Evolutionary conservation across 2,329 filamentous ascomycete genomes (phyloP), one percentile per base, ranked within the genome.

Genomic region (Hymenoscyphus fraxineus): DNA sequence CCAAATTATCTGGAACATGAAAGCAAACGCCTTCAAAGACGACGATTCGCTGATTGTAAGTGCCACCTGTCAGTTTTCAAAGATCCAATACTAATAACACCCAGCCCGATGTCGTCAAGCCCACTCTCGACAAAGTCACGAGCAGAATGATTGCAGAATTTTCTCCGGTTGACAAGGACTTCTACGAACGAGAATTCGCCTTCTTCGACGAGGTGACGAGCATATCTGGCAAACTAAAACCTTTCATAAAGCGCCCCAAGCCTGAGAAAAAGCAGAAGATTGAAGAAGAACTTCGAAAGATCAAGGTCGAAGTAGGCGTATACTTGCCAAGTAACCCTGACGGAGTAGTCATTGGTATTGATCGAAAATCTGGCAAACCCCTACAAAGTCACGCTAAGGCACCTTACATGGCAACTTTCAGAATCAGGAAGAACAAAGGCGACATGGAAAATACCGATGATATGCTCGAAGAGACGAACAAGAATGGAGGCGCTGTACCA

Each of bases 1-100:
- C 76, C 95, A 99, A 73, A 98, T 99, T 70, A 99, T 99, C 75
- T 99, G 96, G 95, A 99, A 99, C 76, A 99, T 99, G 90, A 99
- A 98, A 77, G 95, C 95, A 39, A 99, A 99, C 76, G 91, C 93
- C 1, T 99, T 91, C 83, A 99, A 97, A 77, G 96, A 99, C 69
- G 94, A 99, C 72, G 92, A 97, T 70, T 93, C 90, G 15, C 87
- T 90, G 72, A 85, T 96, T 68, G 88, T 91, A 80, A 82, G 87
- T 78, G 1, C 19, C 2, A 27, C 12, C 38, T 44, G 1, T 27
- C 41, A 35, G 22, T 1, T 12, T 61, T 41, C 56, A 12, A 44
- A 32, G 51, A 54, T 66, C 22, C 22, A 31, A 63, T 68, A 19
- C 67, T 64, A 64, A 68, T 62, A 63, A 69, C 64, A 31, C 19